Evolutionary conservation across 441 rosid species (phyloP), one percentile per base, ranked within the genome.

Genomic region (Arabidopsis lyrata): DNA sequence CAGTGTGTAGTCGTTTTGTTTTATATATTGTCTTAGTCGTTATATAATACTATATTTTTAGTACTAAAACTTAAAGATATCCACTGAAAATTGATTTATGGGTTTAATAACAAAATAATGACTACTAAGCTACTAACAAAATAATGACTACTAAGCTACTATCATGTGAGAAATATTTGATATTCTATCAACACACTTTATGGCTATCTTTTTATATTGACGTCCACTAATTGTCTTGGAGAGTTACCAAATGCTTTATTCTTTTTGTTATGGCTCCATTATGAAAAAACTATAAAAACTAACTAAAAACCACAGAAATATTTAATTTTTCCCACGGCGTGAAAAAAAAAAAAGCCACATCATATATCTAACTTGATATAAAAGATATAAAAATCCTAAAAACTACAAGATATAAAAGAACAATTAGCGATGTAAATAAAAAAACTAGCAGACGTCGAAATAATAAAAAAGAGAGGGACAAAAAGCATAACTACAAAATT

Each of bases 211-310:
- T 39, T 39, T 39, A 12, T 39, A 3, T 39, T 39, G 44, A 39
- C n/a, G 44, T 39, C n/a, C 29, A 22, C n/a, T 22, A 4, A 22
- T 22, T 47, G 49, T 35, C 36, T 53, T 38, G 50, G 31, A 48
- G 58, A 4, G 18, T 38, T 59, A 58, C 67, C 18, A 59, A 70
- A 70, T 22, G 38, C 2, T 47, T 47, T 47, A 47, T 49, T 48
- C 45, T 47, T 47, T 59, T 36, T 49, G 52, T 36, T 36, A 66
- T 5, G 10, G 39, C 39, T 49, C 38, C 65, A 13, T 41, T 41
- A 12, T 41, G 13, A 41, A 13, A 41, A 41, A 4, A 15, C 45
- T 41, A 5, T 12, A 41, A 1, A 41, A 11, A 5, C 4, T 12
- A 13, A 13, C 12, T 11, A 11, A 38, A 38, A 9, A 11, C 11